Conservation (phyloP, 805 yeast species). For the Ogataea henricii region DNA sequence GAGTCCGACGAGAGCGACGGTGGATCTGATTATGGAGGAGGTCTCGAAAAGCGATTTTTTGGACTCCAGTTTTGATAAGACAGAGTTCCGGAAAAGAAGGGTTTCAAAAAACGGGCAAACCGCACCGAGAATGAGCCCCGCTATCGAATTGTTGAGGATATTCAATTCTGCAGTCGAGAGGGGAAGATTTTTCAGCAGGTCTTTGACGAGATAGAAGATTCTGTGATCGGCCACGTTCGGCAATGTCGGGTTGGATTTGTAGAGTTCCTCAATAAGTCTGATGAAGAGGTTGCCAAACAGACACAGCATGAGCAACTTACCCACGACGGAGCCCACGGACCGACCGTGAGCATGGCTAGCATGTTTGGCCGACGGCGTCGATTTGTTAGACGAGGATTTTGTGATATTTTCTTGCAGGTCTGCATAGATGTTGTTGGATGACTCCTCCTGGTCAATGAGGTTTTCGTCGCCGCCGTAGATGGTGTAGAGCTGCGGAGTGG, state of each 20-base stretch:
- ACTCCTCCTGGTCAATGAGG: conserved; percentile 22
- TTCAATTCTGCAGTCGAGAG: conserved; percentile 17
- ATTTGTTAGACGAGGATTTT: conserved; percentile 9
- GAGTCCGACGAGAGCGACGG: conserved; percentile 68
- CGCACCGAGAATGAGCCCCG: conserved; percentile 62
- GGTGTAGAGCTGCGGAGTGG: conserved; percentile 31
- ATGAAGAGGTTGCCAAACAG: conserved; percentile 55
- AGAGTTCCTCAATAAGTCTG: conserved; percentile 52
- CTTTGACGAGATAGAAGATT: conserved; percentile 39
- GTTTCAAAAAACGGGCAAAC: conserved; percentile 47
- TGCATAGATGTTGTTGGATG: conserved; percentile 22
- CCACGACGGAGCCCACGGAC: not conserved
- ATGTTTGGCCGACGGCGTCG: not conserved
- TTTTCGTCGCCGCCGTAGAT: conserved; percentile 29
- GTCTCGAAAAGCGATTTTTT: conserved; percentile 17
- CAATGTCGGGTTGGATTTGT: conserved; percentile 35
- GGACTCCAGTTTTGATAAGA: not conserved
- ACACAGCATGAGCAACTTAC: conserved; percentile 32
- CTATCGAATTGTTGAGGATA: conserved; percentile 40
- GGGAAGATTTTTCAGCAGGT: conserved; percentile 23
- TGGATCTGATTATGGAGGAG: conserved; percentile 38
- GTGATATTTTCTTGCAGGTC: conserved; percentile 15
- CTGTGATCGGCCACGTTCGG: conserved; percentile 30
- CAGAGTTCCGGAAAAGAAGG: not conserved
- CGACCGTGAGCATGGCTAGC: not conserved